Conservation (phyloP, 164 flowering plant species). For the Nelumbo lutea region DNA sequence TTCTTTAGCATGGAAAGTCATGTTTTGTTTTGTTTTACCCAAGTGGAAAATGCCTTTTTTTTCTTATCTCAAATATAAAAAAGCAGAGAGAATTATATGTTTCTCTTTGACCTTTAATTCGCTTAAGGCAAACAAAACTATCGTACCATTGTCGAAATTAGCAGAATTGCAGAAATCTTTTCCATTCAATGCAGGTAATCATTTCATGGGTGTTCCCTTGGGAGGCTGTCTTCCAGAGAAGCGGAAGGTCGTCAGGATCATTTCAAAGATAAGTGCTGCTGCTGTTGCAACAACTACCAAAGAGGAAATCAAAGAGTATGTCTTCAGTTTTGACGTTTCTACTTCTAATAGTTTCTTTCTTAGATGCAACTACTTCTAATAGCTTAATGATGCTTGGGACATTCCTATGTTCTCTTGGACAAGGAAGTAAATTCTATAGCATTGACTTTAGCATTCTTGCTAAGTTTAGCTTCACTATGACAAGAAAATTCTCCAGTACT, state of each 20-base stretch:
- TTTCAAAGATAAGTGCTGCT: constrained; percentile 36
- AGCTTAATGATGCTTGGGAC: background rate
- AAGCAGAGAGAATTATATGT: background rate
- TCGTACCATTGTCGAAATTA: background rate
- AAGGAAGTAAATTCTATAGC: background rate
- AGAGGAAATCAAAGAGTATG: constrained; percentile 66
- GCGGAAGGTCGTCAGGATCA: constrained; percentile 24
- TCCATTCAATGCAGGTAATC: constrained; percentile 38
- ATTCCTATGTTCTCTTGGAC: background rate
- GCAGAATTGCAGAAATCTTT: too few relatives aligned
- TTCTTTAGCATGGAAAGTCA: too few relatives aligned
- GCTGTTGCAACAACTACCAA: too few relatives aligned
- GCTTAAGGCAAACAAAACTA: background rate
- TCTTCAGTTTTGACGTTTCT: background rate
- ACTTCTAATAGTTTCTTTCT: too few relatives aligned
- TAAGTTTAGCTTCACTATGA: background rate
- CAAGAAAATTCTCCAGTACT: too few relatives aligned
- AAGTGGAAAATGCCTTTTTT: too few relatives aligned
- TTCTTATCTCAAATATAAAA: background rate
- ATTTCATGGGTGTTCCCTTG: constrained; percentile 32
- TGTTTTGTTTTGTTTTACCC: background rate
- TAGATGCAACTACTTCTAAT: too few relatives aligned
- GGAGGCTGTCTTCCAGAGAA: constrained; percentile 18
- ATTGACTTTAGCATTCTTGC: background rate
- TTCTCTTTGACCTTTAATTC: background rate